Evolutionary conservation across 768 basidiomycete species (phyloP), one percentile per base, ranked within the genome.

Genomic region (Ramaria rubella): DNA sequence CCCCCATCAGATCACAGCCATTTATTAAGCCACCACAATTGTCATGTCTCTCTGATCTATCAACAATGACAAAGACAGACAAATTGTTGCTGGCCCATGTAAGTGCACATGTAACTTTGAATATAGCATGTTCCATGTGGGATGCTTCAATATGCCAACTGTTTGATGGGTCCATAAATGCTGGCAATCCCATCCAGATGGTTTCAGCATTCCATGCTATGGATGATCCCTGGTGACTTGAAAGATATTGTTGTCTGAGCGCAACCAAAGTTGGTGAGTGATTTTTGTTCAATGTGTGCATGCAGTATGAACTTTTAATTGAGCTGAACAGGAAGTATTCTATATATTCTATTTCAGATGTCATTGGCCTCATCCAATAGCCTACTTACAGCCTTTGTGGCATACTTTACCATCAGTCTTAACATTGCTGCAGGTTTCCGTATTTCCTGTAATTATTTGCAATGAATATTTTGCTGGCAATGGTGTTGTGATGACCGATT

Each of bases 61-160:
- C 69, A 97, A 99, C 68, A 91, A 99, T 71, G 93, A 96, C 57
- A 87, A 93, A 14, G 88, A 90, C 8, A 93, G 92, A 1, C 84
- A 97, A 44, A 82, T 98, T 52, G 69, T 98, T 53, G 86, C 88
- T 26, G 93, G 85, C 4, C 88, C 95, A 59, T 82, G 92, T 93
- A 63, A 58, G 84, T 71, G 27, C 3, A 30, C 8, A 19, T 49
- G 5, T 17, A 2, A 23, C 8, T 48, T 17, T 5, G 15, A 26
- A 38, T 38, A 42, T 40, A 29, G 21, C 54, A 30, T 29, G 31
- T 23, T 49, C 42, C 9, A 8, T 5, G 40, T 42, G 17, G 3
- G 3, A 45, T 26, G 9, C 19, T n/a, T 8, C 19, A 30, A 75
- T 98, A 21, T 98, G 87, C 69, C 83, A 94, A 40, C 91, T 96